phyloP scores from a whole-genome alignment of 2,329 filamentous ascomycete species.

The Cordyceps tenuipes region DNA sequence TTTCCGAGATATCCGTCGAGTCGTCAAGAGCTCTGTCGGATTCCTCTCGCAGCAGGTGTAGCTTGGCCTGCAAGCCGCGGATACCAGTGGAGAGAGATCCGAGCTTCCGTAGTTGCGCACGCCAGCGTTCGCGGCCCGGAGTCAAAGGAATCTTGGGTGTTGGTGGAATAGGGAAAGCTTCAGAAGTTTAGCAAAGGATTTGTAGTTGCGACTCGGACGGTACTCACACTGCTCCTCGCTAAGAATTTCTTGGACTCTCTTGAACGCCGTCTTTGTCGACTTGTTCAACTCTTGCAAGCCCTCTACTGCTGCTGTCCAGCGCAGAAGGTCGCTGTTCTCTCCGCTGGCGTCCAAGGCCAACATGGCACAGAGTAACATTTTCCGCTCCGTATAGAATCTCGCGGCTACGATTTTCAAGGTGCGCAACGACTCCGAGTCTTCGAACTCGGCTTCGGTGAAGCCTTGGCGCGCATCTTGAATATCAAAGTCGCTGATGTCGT shows the following conservation, averaged over 20 bases:
- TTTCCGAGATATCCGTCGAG: conserved; percentile 61
- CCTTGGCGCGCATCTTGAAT: conserved; percentile 60
- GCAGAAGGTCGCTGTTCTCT: conserved; percentile 63
- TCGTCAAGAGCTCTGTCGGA: conserved; percentile 72
- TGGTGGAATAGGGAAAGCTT: conserved; percentile 45
- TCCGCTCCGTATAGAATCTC: conserved; percentile 70
- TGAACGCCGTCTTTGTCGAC: conserved; percentile 53
- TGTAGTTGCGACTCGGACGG: conserved; percentile 3
- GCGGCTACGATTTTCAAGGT: conserved; percentile 74
- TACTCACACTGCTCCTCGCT: conserved; percentile 70
- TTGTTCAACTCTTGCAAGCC: conserved; percentile 59
- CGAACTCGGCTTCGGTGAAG: conserved; percentile 58
- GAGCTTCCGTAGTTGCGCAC: conserved; percentile 79
- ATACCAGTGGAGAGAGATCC: conserved; percentile 85
- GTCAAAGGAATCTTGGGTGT: conserved; percentile 54
- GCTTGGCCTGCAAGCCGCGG: conserved; percentile 84
- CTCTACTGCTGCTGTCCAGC: conserved; percentile 72
- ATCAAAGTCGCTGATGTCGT: conserved; percentile 68
- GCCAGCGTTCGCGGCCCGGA: conserved; percentile 73
- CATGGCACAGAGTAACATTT: conserved; percentile 81
- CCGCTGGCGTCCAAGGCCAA: conserved; percentile 79
- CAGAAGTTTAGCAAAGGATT: background rate
- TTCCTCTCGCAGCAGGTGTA: conserved; percentile 85
- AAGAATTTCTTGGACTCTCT: conserved; percentile 60
- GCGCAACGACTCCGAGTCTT: conserved; percentile 70